A percentile compares a stretch with the other conserved stretches of the same genome.
These are phyloP conservation scores for Hypoxylon sp. DNA, from an alignment of 2,329 filamentous ascomycete genomes.

Conservation along the genomic window DNA sequence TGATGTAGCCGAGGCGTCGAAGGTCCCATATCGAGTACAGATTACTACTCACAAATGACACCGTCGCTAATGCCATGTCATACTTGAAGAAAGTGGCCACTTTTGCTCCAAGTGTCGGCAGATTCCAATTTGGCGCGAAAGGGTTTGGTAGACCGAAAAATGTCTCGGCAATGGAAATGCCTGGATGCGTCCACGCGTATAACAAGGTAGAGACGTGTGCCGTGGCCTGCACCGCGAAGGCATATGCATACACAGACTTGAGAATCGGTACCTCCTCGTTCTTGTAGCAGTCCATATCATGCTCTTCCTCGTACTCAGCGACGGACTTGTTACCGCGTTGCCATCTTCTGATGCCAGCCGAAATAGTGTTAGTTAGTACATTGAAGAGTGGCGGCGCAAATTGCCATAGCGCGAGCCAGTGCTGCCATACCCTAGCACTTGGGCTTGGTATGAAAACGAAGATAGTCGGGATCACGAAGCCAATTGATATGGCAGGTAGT, in stretches of 20 bases:
- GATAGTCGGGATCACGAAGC: neutral
- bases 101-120: neutral
- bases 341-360: neutral
- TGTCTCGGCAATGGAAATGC: slow-evolving; percentile 1
- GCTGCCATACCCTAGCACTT: neutral
- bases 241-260: slow-evolving; percentile 22
- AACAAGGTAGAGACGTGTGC: slow-evolving; percentile 28
- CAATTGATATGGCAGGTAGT: neutral
- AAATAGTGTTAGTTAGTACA: neutral
- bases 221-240: slow-evolving; percentile 22
- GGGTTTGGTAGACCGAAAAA: slow-evolving; percentile 1
- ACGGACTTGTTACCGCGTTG: neutral
- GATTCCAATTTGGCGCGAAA: neutral
- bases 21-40: slow-evolving; percentile 48
- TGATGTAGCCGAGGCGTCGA: slow-evolving; percentile 46
- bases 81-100: neutral
- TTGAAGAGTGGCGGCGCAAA: neutral
- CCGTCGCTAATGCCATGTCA: neutral
- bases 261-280: slow-evolving; percentile 29
- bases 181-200: slow-evolving; percentile 13
- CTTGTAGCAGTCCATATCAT: slow-evolving; percentile 24
- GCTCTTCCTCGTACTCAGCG: neutral
- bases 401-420: neutral
- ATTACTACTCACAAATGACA: neutral
- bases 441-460: neutral